Base-by-base conservation (phyloP, 2,329 filamentous ascomycete genomes). In the Curvularia sp. region DNA sequence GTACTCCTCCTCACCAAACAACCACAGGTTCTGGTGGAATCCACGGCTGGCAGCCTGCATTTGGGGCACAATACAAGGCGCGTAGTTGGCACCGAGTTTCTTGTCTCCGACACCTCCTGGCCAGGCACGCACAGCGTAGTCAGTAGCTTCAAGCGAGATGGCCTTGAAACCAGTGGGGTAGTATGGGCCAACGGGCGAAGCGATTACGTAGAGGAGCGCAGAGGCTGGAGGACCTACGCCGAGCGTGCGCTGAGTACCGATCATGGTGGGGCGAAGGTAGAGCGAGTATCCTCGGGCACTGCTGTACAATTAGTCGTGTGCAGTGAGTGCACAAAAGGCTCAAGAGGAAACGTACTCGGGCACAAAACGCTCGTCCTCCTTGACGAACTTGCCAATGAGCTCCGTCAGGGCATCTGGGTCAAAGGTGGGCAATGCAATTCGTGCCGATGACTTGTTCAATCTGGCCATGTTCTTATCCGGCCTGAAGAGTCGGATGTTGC, bases 161-260 rank as follows among this genome's bases (percentile, higher is more conserved):
- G 95, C 95, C 83, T 98, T 98, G 88, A 99, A 98, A 60, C 95
- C 95, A 1, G 94, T 97, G 1, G 93, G 94, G 80, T 97, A 99
- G 84, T 99, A 99, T 1, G 95, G 95, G 0, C 95, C 95, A 13
- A 99, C 95, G 59, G 95, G 95, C 23, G 91, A 96, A 42, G 95
- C 94, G 79, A 99, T 99, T 64, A 97, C 89, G 79, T 91, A 99
- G 64, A 99, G 86, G 61, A 99, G 84, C 9, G 95, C 95, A 12
- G 91, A 96, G 39, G 92, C 92, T 3, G 95, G 95, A n/a, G 93
- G 88, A 34, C 91, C 90, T 61, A 99, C 92, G 60, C 95, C 95
- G 30, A 99, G 87, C 10, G 94, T 98, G 77, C 88, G 88, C 78
- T 99, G 95, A 4, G 95, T 99, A 68, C 95, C 95, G 75, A 99